Conservation (phyloP, 140 eudicot genomes). For the Cichorium intybus region DNA sequence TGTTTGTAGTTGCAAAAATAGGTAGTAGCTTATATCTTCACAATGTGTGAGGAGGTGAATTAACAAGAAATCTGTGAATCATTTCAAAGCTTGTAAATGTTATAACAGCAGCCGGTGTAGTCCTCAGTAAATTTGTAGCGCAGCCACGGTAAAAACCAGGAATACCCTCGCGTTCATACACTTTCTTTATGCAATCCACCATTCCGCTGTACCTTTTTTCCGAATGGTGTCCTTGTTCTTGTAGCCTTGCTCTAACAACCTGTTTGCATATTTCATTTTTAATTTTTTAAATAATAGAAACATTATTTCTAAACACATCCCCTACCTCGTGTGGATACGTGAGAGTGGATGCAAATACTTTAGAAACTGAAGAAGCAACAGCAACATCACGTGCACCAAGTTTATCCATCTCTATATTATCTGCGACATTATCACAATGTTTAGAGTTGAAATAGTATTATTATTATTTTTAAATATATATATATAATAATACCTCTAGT, state of each 20-base stretch:
- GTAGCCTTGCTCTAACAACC: constrained; percentile 96
- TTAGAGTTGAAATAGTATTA: not conserved
- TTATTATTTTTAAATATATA: constrained; percentile 8
- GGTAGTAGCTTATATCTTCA: constrained; percentile 31
- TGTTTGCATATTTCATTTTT: constrained; percentile 10
- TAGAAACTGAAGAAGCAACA: constrained; percentile 90
- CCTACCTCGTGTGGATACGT: constrained; percentile 99
- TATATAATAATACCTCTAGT: constrained; percentile 51
- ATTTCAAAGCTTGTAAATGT: constrained; percentile 97
- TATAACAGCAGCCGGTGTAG: constrained; percentile 96
- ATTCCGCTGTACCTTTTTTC: constrained; percentile 83
- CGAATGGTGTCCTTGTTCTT: constrained; percentile 98
- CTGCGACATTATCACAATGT: constrained; percentile 44
- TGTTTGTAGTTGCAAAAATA: too few relatives aligned
- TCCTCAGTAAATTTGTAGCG: constrained; percentile 84
- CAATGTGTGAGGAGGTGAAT: constrained; percentile 52
- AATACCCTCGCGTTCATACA: constrained; percentile 66
- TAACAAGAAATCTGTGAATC: constrained; percentile 84
- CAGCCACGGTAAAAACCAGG: constrained; percentile 99
- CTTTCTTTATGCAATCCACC: constrained; percentile 77
- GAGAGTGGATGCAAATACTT: constrained; percentile 86
- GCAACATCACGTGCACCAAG: constrained; percentile 90
- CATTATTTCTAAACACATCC: not conserved
- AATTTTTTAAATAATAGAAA: not conserved
- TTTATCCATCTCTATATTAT: constrained; percentile 40